Evolutionary conservation across 2,329 filamentous ascomycete genomes (phyloP).

Genomic region (Claviceps paspali): DNA sequence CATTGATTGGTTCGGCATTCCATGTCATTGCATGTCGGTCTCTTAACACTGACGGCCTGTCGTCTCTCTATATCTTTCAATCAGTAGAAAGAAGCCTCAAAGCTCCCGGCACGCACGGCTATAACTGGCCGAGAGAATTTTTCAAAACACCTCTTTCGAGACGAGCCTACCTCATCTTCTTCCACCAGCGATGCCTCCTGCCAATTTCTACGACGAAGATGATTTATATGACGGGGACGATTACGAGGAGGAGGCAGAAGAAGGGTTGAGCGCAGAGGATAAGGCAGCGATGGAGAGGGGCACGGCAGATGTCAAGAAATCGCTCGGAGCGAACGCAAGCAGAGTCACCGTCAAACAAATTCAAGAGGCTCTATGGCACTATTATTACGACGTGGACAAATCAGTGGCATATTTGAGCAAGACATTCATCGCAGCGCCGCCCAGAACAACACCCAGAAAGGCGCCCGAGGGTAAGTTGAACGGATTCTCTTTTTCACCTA

Average conservation of each 20-base stretch:
- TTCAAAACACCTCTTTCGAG: not conserved
- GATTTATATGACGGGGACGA: conserved; percentile 32
- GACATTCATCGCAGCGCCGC: conserved; percentile 32
- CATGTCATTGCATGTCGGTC: too few relatives aligned
- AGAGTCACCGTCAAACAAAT: conserved; percentile 52
- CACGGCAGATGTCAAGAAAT: conserved; percentile 49
- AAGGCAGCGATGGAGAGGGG: conserved; percentile 42
- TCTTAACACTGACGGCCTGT: too few relatives aligned
- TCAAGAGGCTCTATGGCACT: conserved; percentile 84
- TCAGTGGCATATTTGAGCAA: conserved; percentile 65
- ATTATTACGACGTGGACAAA: conserved; percentile 87
- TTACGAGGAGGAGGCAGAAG: conserved; percentile 29
- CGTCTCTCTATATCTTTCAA: too few relatives aligned
- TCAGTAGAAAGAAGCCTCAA: not conserved
- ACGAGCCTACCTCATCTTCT: not conserved
- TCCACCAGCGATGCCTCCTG: conserved; percentile 8
- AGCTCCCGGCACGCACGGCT: not conserved
- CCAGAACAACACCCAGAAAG: conserved; percentile 23
- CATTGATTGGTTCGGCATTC: not conserved
- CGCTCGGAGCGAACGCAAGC: conserved; percentile 43
- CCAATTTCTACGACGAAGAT: conserved; percentile 31
- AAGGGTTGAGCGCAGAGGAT: conserved; percentile 33
- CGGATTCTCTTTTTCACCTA: conserved; percentile 17
- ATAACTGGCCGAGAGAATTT: not conserved
- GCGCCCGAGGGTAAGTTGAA: conserved; percentile 26